phyloP scores from a whole-genome alignment of 805 yeast genomes.

The Ogataea neopini region DNA sequence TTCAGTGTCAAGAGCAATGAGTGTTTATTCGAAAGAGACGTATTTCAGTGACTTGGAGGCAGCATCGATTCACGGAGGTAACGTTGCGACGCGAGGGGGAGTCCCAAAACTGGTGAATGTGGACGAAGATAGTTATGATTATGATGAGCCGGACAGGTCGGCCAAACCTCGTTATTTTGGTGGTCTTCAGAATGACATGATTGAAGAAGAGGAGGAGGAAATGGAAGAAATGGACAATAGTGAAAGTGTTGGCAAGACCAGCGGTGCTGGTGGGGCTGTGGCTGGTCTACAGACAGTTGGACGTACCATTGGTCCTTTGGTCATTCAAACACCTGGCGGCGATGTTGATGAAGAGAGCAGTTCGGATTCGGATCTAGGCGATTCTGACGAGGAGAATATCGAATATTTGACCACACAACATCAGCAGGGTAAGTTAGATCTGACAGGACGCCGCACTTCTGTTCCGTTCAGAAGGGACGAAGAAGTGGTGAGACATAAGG shows the following conservation, averaged over 20 bases:
- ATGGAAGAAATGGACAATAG: constrained; percentile 1
- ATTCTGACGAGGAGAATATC: constrained; percentile 36
- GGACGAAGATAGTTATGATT: constrained; percentile 30
- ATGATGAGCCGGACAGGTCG: constrained; percentile 18
- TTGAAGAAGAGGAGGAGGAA: constrained; percentile 27
- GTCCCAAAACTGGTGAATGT: constrained; percentile 29
- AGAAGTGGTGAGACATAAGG: neutral
- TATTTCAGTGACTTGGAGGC: constrained; percentile 35
- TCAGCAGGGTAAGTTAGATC: constrained; percentile 21
- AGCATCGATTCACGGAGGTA: constrained; percentile 36
- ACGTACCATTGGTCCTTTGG: constrained; percentile 17
- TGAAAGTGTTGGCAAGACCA: neutral
- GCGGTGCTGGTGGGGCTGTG: neutral
- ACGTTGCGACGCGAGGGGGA: constrained; percentile 31
- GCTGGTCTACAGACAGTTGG: neutral
- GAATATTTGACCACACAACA: constrained; percentile 30
- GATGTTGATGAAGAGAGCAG: constrained; percentile 9
- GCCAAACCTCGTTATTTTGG: constrained; percentile 24
- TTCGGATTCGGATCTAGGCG: constrained; percentile 29
- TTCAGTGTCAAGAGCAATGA: constrained; percentile 25
- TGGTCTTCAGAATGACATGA: constrained; percentile 23
- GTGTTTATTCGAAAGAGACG: constrained; percentile 35
- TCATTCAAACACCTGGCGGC: constrained; percentile 14
- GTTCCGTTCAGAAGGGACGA: constrained; percentile 6
- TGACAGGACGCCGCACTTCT: constrained; percentile 10